These are phyloP conservation scores for Graphilbum ipis-grandicollis DNA, from an alignment of 2,329 filamentous ascomycete genomes.

Conservation along the genomic window DNA sequence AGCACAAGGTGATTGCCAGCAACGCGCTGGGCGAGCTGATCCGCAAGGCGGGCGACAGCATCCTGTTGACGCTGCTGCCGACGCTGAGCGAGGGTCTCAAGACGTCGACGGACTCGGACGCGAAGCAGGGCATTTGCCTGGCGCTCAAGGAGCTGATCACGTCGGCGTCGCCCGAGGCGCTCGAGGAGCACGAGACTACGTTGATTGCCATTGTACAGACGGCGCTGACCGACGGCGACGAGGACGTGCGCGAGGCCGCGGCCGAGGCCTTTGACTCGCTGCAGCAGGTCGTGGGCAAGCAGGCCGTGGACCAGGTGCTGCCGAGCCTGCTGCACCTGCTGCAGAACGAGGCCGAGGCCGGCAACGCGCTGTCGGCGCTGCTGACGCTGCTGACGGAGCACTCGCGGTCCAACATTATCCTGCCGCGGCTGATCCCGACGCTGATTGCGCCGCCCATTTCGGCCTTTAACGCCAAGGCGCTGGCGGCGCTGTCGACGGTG, in stretches of 20 bases:
- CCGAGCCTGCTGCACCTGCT: constrained; percentile 84
- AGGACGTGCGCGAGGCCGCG: constrained; percentile 83
- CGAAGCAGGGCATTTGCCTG: constrained; percentile 94
- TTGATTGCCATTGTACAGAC: constrained; percentile 88
- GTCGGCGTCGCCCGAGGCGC: constrained; percentile 70
- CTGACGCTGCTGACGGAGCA: constrained; percentile 88
- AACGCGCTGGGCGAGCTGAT: constrained; percentile 95
- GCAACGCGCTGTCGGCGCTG: constrained; percentile 82
- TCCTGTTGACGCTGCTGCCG: constrained; percentile 72
- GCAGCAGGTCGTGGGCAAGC: constrained; percentile 86
- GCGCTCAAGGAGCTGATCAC: constrained; percentile 85
- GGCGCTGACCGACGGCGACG: constrained; percentile 76
- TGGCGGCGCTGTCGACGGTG: constrained; percentile 85
- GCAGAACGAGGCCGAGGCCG: constrained; percentile 68
- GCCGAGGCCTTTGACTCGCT: constrained; percentile 94
- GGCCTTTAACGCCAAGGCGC: constrained; percentile 82
- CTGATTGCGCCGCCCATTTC: constrained; percentile 81
- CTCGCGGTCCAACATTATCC: constrained; percentile 85
- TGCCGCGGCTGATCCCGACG: constrained; percentile 90
- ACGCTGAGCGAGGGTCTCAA: constrained; percentile 85
- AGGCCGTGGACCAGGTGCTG: constrained; percentile 84
- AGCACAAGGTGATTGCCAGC: constrained; percentile 96
- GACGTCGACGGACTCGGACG: constrained; percentile 75
- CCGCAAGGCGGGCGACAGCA: constrained; percentile 86
- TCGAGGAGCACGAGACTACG: constrained; percentile 90